Evolutionary conservation across 257 asterid genomes (phyloP).

Genomic region (Solanum piurae): DNA sequence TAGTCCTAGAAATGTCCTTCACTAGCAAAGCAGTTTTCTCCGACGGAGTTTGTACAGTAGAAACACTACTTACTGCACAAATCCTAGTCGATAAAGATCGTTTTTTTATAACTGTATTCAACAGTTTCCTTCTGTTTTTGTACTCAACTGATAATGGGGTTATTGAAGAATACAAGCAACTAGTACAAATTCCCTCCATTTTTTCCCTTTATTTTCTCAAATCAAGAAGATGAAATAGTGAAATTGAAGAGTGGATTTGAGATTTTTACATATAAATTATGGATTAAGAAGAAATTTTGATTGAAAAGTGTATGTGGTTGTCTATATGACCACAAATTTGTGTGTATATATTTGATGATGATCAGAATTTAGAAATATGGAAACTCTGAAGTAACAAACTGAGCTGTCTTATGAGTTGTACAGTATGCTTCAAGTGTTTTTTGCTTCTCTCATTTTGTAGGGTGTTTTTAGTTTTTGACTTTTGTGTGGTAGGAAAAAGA

Average conservation of each 20-base stretch:
- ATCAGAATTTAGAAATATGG: background rate
- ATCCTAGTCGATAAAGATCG: background rate
- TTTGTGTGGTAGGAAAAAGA: background rate
- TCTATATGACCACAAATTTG: background rate
- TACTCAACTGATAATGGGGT: background rate
- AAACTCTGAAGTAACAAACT: background rate
- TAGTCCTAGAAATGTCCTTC: conserved; percentile 8
- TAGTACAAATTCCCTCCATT: conserved; percentile 1
- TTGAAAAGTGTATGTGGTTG: background rate
- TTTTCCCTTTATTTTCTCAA: background rate
- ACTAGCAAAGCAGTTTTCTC: background rate
- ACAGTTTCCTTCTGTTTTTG: background rate
- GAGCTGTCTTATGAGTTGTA: background rate
- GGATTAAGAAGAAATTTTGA: background rate
- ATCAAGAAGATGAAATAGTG: background rate
- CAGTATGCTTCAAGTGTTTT: background rate
- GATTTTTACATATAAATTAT: background rate
- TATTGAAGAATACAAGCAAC: background rate
- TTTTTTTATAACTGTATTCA: background rate
- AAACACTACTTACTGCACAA: background rate
- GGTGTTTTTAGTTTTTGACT: background rate
- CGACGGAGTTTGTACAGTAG: background rate
- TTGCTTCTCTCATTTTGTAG: background rate
- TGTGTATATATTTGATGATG: background rate
- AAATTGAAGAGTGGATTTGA: background rate